Conservation (phyloP, 1,284 basidiomycete species). For the Puccinia sorghi region DNA sequence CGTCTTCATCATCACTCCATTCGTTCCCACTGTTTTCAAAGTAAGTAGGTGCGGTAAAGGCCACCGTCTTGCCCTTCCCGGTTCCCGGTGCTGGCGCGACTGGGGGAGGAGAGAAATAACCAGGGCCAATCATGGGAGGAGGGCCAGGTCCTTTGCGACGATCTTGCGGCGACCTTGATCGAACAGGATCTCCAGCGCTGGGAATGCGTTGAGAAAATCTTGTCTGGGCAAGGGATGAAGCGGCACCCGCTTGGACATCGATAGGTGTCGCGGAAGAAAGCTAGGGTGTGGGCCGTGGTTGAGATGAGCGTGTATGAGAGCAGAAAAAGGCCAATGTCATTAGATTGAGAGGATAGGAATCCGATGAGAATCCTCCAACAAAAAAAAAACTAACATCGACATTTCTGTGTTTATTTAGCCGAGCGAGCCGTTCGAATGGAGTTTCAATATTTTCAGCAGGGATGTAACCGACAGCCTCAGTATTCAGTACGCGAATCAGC, state of each 20-base stretch:
- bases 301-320: neutral
- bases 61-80: slow-evolving; percentile 56
- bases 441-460: slow-evolving; percentile 99
- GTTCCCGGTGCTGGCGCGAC: slow-evolving; percentile 51
- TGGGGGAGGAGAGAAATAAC: slow-evolving; percentile 53
- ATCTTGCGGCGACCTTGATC: slow-evolving; percentile 49
- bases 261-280: slow-evolving; percentile 57
- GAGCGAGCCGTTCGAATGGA: slow-evolving; percentile 89
- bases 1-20: slow-evolving; percentile 67
- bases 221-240: slow-evolving; percentile 54
- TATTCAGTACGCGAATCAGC: slow-evolving; percentile 93
- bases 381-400: slow-evolving; percentile 73
- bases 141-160: slow-evolving; percentile 53
- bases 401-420: slow-evolving; percentile 96
- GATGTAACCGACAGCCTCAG: slow-evolving; percentile 98
- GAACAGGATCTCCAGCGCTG: slow-evolving; percentile 47
- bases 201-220: slow-evolving; percentile 55
- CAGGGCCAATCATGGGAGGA: slow-evolving; percentile 53
- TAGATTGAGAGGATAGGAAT: slow-evolving; percentile 26
- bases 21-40: slow-evolving; percentile 63
- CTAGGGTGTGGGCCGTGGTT: slow-evolving; percentile 50
- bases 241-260: slow-evolving; percentile 56
- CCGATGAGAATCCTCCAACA: neutral
- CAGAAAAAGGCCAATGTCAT: too few relatives aligned
- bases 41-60: slow-evolving; percentile 62